phyloP scores from a whole-genome alignment of 139 green algal genomes.

The Chara braunii region DNA sequence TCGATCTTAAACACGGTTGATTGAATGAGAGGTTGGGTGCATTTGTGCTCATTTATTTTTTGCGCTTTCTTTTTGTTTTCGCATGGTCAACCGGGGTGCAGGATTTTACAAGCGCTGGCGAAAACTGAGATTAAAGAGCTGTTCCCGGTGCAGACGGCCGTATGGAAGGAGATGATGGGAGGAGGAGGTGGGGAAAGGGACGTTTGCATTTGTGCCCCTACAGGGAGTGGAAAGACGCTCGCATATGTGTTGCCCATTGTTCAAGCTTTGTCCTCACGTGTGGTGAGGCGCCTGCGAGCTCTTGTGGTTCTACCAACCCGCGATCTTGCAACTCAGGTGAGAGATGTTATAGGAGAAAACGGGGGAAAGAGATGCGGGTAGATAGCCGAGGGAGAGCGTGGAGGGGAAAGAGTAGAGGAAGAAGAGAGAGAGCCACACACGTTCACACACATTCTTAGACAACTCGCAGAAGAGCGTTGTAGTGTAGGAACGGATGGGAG shows the following conservation, averaged over 20 bases:
- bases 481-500: too few species aligned
- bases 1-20: too few species aligned
- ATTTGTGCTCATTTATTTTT: too few species aligned
- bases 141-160: constrained; percentile 36
- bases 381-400: too few species aligned
- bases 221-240: constrained; percentile 81
- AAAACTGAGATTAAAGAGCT: constrained; percentile 10
- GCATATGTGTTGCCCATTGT: constrained; percentile 79
- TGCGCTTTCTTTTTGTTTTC: neutral
- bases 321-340: constrained; percentile 74
- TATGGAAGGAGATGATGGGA: constrained; percentile 27
- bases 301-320: constrained; percentile 78
- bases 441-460: neutral
- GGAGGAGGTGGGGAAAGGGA: constrained; percentile 51
- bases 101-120: constrained; percentile 17
- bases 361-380: too few species aligned
- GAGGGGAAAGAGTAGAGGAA: too few species aligned
- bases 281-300: constrained; percentile 48
- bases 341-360: constrained; percentile 20
- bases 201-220: constrained; percentile 83
- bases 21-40: too few species aligned
- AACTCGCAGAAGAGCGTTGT: neutral
- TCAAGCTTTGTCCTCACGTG: constrained; percentile 54
- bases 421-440: neutral
- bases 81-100: constrained; percentile 6